A percentile compares a stretch with the other conserved stretches of the same genome.
phyloP scores from a whole-genome alignment of 108 stramenopile species.

The Nitzschia sp. region DNA sequence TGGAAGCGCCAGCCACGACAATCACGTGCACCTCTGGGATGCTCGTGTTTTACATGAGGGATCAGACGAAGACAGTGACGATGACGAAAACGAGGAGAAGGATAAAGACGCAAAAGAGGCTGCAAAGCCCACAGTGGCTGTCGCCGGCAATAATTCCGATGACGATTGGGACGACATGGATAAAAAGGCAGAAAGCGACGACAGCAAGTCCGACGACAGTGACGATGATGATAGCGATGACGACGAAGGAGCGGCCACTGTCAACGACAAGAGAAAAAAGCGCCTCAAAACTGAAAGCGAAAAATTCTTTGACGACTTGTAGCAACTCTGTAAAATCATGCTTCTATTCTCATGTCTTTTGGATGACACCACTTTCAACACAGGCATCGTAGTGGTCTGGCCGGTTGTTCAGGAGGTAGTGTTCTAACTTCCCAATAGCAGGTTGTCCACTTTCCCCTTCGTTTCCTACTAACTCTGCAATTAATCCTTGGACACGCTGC shows the following conservation, averaged over 20 bases:
- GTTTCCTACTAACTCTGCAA: conserved; percentile 17
- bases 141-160: conserved; percentile 41
- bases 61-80: conserved; percentile 42
- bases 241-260: conserved; percentile 34
- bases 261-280: conserved; percentile 42
- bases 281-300: conserved; percentile 80
- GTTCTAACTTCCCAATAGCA: conserved; percentile 57
- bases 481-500: conserved; percentile 16
- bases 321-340: conserved; percentile 10
- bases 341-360: not conserved
- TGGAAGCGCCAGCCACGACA: conserved; percentile 64
- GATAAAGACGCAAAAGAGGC: conserved; percentile 27
- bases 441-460: not conserved
- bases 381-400: conserved; percentile 41
- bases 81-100: conserved; percentile 41
- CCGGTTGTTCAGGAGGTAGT: conserved; percentile 39
- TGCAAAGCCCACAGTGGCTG: conserved; percentile 24
- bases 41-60: conserved; percentile 69
- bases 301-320: conserved; percentile 87
- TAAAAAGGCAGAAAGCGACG: conserved; percentile 42
- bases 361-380: conserved; percentile 35
- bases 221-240: conserved; percentile 54
- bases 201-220: conserved; percentile 45
- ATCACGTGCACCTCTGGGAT: conserved; percentile 76
- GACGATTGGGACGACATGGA: conserved; percentile 86